Conservation (phyloP, 1,284 basidiomycete species). For the Malassezia caprae region DNA sequence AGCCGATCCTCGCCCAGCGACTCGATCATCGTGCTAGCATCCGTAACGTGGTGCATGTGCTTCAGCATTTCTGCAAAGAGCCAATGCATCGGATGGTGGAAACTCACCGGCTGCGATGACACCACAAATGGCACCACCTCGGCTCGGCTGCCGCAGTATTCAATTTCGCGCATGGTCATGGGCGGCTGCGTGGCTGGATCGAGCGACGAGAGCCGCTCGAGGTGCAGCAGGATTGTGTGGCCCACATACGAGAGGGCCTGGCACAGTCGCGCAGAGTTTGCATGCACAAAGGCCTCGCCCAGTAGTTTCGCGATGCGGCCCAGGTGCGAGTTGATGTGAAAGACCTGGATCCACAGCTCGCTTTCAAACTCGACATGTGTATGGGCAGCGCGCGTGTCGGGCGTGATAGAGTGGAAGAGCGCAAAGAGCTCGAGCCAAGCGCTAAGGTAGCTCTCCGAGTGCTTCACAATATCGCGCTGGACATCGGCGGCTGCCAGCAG, state of each 20-base stretch:
- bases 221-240: constrained; percentile 55
- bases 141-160: neutral
- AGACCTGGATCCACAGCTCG: constrained; percentile 44
- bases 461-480: constrained; percentile 29
- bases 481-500: constrained; percentile 38
- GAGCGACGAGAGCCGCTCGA: constrained; percentile 18
- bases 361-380: constrained; percentile 46
- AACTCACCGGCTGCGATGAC: constrained; percentile 54
- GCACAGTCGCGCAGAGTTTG: constrained; percentile 57
- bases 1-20: constrained; percentile 26
- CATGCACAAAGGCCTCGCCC: constrained; percentile 47
- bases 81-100: constrained; percentile 90
- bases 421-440: constrained; percentile 31
- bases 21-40: neutral
- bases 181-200: constrained; percentile 58
- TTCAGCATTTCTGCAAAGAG: constrained; percentile 81
- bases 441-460: constrained; percentile 23
- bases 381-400: constrained; percentile 33
- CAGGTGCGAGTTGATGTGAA: constrained; percentile 42
- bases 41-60: constrained; percentile 23
- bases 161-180: constrained; percentile 50
- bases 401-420: constrained; percentile 40
- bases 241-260: constrained; percentile 62
- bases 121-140: constrained; percentile 55
- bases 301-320: constrained; percentile 37